Conservation (phyloP, 164 flowering plant species). For the Vitis rotundifolia region DNA sequence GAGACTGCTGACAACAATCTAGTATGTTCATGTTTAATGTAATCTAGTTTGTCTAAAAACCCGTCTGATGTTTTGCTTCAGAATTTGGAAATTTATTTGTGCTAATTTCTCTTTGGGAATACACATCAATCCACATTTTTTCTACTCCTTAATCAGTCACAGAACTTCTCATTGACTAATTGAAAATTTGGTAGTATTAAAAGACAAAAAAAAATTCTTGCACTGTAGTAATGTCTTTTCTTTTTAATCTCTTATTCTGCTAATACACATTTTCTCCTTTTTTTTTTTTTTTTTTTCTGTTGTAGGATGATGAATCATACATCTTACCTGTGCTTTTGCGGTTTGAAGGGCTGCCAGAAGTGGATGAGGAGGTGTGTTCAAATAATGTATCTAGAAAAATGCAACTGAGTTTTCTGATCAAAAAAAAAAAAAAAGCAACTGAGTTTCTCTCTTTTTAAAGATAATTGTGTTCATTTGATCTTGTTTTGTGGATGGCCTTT, state of each 20-base stretch:
- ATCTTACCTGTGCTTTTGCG: slow-evolving; percentile 87
- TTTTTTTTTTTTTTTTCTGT: neutral
- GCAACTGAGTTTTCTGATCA: neutral
- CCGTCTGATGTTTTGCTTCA: neutral
- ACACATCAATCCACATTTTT: no score
- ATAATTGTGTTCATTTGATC: neutral
- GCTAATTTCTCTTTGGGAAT: neutral
- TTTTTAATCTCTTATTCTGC: neutral
- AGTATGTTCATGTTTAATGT: slow-evolving; percentile 37
- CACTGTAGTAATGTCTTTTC: neutral
- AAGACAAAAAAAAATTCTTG: neutral
- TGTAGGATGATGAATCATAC: slow-evolving; percentile 86
- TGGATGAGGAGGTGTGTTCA: slow-evolving; percentile 82
- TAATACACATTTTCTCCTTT: slow-evolving; percentile 8
- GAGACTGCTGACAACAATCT: slow-evolving; percentile 27
- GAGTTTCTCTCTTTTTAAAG: neutral
- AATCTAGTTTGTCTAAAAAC: neutral
- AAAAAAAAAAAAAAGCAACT: neutral
- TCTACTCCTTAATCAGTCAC: neutral
- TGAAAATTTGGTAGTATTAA: neutral
- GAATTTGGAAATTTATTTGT: slow-evolving; percentile 2
- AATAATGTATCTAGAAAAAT: neutral
- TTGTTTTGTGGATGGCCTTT: neutral
- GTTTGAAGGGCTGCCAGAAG: slow-evolving; percentile 94
- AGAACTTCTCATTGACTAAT: neutral